A percentile compares a stretch with the other conserved stretches of the same genome.
These are phyloP conservation scores for Auricularia cornea DNA, from an alignment of 768 basidiomycete species.

Conservation along the genomic window DNA sequence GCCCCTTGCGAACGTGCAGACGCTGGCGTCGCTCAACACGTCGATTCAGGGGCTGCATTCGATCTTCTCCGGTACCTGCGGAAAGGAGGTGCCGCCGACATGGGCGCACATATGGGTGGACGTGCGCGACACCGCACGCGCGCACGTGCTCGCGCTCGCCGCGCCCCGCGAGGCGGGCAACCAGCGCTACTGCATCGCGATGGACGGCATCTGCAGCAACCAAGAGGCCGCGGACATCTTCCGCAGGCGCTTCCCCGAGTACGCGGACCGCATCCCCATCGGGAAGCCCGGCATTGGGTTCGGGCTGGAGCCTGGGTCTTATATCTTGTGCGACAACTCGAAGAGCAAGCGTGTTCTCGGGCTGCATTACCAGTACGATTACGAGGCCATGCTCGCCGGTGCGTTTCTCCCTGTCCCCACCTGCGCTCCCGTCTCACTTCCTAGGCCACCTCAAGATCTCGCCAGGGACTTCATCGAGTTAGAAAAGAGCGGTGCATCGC, in stretches of 20 bases:
- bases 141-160: slow-evolving; percentile 1
- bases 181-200: not conserved
- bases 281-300: not conserved
- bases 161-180: not conserved
- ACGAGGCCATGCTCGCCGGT: no score
- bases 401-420: no score
- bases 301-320: not conserved
- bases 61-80: not conserved
- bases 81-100: not conserved
- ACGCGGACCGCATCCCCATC: not conserved
- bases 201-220: not conserved
- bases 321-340: not conserved
- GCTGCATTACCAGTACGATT: not conserved
- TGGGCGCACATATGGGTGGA: not conserved
- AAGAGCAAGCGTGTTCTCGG: not conserved
- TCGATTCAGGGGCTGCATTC: not conserved
- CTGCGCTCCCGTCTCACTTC: no score
- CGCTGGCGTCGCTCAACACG: not conserved
- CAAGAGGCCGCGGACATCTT: not conserved
- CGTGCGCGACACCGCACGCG: slow-evolving; percentile 1
- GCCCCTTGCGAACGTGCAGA: not conserved
- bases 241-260: not conserved
- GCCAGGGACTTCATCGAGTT: no score
- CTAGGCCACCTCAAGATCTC: no score
- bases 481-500: not conserved